Base-by-base conservation (phyloP, 257 asterid species). In the Rehmannia glutinosa region DNA sequence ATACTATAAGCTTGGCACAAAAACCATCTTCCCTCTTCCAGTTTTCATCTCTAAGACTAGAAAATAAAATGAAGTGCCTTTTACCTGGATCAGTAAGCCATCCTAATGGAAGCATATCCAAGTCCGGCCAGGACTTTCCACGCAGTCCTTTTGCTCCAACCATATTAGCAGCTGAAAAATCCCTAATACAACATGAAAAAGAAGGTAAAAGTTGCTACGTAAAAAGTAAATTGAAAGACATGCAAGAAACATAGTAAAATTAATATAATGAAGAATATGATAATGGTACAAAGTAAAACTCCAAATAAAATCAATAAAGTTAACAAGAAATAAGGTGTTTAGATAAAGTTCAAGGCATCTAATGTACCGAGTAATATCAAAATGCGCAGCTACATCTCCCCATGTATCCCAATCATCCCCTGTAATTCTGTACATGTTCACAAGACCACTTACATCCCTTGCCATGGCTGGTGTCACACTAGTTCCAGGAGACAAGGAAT, bases 331-430 rank as follows among this genome's bases (percentile, higher is more conserved):
- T 43, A 43, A 39, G 17, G 46, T 39, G 46, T 5, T n/a, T n/a
- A n/a, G n/a, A n/a, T n/a, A n/a, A n/a, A n/a, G n/a, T n/a, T n/a
- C n/a, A n/a, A n/a, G 46, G 8, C 13, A 21, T 52, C 5, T 27
- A 56, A 61, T 27, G 19, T 85, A 94, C 99, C 99, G 70, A 12
- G 88, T 42, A 76, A 94, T 75, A 62, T 86, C 83, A 71, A 94
- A 91, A 77, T 94, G 99, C 33, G 87, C 65, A 23, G 82, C 73
- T 21, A 94, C 89, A 66, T 94, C 97, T 49, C 43, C 72, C 99
- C 99, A 94, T 5, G 73, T 60, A 87, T 94, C 99, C 99, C 99
- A 94, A 71, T 94, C 99, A 70, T 94, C 99, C 32, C 95, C 99
- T 0, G 97, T 91, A 62, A 91, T 63, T 73, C 99, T 75, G 55